These are phyloP conservation scores for Penicillium psychrosexuale DNA, from an alignment of 2,329 filamentous ascomycete genomes.

Conservation along the genomic window DNA sequence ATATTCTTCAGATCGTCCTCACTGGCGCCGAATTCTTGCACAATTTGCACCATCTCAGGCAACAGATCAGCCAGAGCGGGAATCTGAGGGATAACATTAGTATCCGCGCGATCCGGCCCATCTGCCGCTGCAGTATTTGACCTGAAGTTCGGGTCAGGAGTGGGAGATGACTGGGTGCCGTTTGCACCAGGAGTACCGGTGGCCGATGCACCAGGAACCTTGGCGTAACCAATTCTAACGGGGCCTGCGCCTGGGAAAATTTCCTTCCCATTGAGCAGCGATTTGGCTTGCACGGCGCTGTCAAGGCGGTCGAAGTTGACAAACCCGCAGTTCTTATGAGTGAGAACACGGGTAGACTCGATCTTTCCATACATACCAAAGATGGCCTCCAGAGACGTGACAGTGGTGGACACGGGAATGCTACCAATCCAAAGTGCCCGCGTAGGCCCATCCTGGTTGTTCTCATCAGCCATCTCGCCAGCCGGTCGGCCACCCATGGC, in stretches of 20 bases:
- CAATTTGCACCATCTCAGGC: constrained; percentile 79
- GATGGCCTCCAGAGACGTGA: constrained; percentile 89
- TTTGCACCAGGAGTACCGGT: constrained; percentile 80
- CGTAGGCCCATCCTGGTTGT: constrained; percentile 81
- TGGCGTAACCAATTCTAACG: constrained; percentile 94
- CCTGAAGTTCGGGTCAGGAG: constrained; percentile 72
- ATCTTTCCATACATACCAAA: constrained; percentile 93
- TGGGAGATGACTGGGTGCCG: constrained; percentile 83
- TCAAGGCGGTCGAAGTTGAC: constrained; percentile 94
- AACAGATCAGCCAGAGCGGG: constrained; percentile 74
- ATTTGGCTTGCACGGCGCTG: constrained; percentile 84
- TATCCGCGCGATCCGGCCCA: constrained; percentile 30
- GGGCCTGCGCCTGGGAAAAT: constrained; percentile 96
- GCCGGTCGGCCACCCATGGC: constrained; percentile 63
- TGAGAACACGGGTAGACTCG: constrained; percentile 85
- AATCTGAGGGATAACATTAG: constrained; percentile 52
- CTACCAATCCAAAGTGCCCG: constrained; percentile 95
- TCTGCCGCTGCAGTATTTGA: constrained; percentile 26
- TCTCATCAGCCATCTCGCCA: constrained; percentile 70
- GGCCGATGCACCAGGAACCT: constrained; percentile 82
- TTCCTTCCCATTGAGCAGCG: constrained; percentile 88
- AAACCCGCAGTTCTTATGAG: constrained; percentile 98
- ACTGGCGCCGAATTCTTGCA: constrained; percentile 80
- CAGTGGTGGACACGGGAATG: constrained; percentile 94
- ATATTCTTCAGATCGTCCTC: constrained; percentile 75